Conservation (phyloP, 2,329 filamentous ascomycete species). For the Penicillium sp. region DNA sequence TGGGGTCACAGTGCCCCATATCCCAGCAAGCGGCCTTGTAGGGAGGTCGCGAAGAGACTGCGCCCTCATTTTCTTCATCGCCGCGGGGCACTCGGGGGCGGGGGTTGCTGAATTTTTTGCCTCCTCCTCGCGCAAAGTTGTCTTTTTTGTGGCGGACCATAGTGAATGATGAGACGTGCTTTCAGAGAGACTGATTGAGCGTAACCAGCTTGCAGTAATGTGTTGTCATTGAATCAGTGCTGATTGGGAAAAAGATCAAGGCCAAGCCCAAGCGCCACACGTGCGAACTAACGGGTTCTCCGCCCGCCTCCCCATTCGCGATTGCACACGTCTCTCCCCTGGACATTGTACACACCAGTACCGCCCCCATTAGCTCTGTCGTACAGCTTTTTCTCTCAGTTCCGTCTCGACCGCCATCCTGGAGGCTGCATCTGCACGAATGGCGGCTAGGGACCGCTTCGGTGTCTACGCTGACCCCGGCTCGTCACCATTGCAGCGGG, state of each 20-base stretch:
- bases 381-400: conserved; percentile 4
- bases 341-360: conserved; percentile 12
- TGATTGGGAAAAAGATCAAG: conserved; percentile 13
- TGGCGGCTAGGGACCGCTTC: conserved; percentile 93
- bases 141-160: conserved; percentile 99
- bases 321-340: conserved; percentile 13
- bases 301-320: conserved; percentile 20
- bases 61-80: conserved; percentile 38
- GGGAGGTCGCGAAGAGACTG: conserved; percentile 38
- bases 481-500: conserved; percentile 85
- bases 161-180: not conserved
- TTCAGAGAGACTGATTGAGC: not conserved
- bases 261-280: conserved; percentile 27
- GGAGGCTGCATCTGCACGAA: conserved; percentile 94
- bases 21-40: conserved; percentile 99
- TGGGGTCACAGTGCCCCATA: conserved; percentile 93
- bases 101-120: conserved; percentile 66
- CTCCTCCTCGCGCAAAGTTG: conserved; percentile 64
- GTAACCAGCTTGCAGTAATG: not conserved
- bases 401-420: conserved; percentile 49
- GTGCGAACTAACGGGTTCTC: conserved; percentile 25
- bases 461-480: conserved; percentile 73
- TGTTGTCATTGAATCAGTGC: not conserved
- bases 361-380: conserved; percentile 4
- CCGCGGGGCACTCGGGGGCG: conserved; percentile 50